phyloP scores from a whole-genome alignment of 176 grass and related monocot species.

The Avena atlantica region DNA sequence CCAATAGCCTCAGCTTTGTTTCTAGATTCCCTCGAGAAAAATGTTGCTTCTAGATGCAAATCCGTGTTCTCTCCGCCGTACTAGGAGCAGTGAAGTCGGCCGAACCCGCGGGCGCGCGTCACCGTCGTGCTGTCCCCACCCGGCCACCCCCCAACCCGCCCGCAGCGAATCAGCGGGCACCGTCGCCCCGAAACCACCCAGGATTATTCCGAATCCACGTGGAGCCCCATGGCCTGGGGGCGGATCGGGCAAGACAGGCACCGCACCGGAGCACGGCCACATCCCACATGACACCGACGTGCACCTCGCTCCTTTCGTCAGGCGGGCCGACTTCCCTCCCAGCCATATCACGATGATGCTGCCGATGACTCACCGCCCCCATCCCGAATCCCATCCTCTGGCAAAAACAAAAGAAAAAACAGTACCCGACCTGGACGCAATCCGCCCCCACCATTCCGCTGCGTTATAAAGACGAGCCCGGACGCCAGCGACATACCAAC shows the following conservation, averaged over 20 bases:
- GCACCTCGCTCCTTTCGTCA: not conserved
- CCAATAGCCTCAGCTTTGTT: not conserved
- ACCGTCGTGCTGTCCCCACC: not conserved
- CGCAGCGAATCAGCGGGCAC: not conserved
- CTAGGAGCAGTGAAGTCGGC: not conserved
- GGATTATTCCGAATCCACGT: not conserved
- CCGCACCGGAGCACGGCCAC: not conserved
- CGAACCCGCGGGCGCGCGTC: not conserved
- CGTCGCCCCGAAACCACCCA: not conserved
- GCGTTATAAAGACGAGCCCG: not conserved
- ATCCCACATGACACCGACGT: constrained; percentile 18
- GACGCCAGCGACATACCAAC: not conserved
- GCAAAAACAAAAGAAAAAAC: not conserved
- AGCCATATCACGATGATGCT: not conserved
- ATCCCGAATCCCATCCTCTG: too few species aligned
- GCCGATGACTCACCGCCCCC: not conserved
- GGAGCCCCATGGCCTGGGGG: not conserved
- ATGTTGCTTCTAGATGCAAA: not conserved
- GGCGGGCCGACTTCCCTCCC: not conserved
- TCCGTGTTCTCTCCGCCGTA: not conserved
- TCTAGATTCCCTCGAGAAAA: not conserved
- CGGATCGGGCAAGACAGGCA: not conserved
- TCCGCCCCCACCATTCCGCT: not conserved
- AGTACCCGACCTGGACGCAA: not conserved
- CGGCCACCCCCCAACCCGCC: too few species aligned